Base-by-base conservation (phyloP, 2,329 filamentous ascomycete genomes). In the Karstenula rhodostoma region DNA sequence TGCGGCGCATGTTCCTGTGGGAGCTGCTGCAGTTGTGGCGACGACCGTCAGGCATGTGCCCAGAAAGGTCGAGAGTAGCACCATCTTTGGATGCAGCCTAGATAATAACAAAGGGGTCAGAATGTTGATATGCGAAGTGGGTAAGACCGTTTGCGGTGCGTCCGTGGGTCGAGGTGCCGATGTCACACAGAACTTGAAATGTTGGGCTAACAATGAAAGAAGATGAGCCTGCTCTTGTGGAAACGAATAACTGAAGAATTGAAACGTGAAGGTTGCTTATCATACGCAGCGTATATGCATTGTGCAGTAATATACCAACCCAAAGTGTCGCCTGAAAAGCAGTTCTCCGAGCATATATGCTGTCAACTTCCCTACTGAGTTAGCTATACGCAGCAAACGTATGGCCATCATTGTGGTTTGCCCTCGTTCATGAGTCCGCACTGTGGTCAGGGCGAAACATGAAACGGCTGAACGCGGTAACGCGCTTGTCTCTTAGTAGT, bases 371-470 rank as follows among this genome's bases (percentile, higher is more conserved):
- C 35, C 19, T 17, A 42, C 29, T 19, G 1, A 35, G 50, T 52
- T 52, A 52, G 50, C 15, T 52, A 52, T 52, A 52, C 50, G 50
- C 50, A 52, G 15, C 19, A 17, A 27, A n/a, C 19, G 15, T 42
- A 43, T 42, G 25, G 35, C 12, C 10, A 22, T 4, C 6, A 13
- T 35, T 40, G 15, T 17, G 27, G 50, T 52, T 52, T 43, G 50
- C 42, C 17, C n/a, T 33, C 27, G 23, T 52, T 12, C 4, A 29
- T 29, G 22, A 29, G 22, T 29, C 32, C n/a, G 23, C 8, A 42
- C 33, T n/a, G 5, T 52, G 29, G 13, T 35, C 8, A 52, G 10
- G 13, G 48, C n/a, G 27, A 25, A 15, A 19, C 27, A 17, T 42
- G 35, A 15, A 42, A 42, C 33, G 17, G n/a, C 29, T 15, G 22